Evolutionary conservation across 768 basidiomycete genomes (phyloP).

Genomic region (Dendrothele bispora): DNA sequence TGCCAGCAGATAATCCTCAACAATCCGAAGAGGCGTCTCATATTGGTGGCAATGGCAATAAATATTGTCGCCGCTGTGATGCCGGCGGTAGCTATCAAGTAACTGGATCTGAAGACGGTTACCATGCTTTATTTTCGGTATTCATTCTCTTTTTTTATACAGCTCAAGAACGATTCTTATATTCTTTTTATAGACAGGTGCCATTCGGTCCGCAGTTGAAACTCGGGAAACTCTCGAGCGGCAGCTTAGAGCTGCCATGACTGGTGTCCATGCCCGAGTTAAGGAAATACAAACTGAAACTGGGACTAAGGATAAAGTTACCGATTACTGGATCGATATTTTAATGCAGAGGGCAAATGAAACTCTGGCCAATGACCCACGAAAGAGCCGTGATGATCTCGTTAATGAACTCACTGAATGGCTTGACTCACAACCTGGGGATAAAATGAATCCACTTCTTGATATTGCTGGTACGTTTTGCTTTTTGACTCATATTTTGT

Average conservation of each 20-base stretch:
- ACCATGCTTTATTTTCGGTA: constrained; percentile 27
- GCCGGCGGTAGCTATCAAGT: constrained; percentile 33
- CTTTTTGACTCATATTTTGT: no score
- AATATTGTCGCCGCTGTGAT: constrained; percentile 39
- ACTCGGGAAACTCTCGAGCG: constrained; percentile 22
- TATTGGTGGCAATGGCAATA: constrained; percentile 40
- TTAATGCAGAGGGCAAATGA: constrained; percentile 22
- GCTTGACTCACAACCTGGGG: constrained; percentile 20
- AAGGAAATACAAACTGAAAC: constrained; percentile 25
- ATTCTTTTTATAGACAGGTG: constrained; percentile 14
- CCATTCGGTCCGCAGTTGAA: constrained; percentile 19
- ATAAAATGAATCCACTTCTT: constrained; percentile 32
- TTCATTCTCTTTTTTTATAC: constrained; percentile 25
- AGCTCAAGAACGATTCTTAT: not conserved
- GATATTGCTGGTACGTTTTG: constrained; percentile 25
- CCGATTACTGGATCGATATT: constrained; percentile 36
- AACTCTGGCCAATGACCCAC: constrained; percentile 17
- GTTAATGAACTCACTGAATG: constrained; percentile 24
- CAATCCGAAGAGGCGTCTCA: constrained; percentile 39
- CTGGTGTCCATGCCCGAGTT: constrained; percentile 27
- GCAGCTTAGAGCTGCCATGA: constrained; percentile 31
- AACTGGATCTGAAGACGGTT: constrained; percentile 34
- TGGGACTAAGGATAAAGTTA: constrained; percentile 39
- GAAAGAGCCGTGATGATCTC: constrained; percentile 15
- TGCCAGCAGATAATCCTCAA: constrained; percentile 41